phyloP scores from a whole-genome alignment of 2,329 filamentous ascomycete species.

The Hypoxylon sp. region DNA sequence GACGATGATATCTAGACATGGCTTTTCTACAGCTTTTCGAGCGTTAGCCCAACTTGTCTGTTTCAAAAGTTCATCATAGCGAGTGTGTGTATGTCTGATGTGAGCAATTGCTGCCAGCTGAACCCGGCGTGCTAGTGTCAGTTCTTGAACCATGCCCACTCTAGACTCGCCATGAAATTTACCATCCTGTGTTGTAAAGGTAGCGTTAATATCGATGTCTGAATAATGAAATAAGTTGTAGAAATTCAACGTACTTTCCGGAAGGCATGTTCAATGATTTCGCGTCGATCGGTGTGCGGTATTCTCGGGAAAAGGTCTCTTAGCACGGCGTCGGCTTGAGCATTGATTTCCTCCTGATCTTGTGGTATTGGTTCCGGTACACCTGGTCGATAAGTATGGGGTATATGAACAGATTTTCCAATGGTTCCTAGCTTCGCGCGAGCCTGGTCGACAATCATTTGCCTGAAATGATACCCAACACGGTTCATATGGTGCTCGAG shows the following conservation, averaged over 20 bases:
- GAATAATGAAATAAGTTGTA: neutral
- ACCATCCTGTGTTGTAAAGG: slow-evolving; percentile 58
- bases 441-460: slow-evolving; percentile 71
- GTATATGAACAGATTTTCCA: slow-evolving; percentile 49
- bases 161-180: slow-evolving; percentile 66
- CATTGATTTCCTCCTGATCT: slow-evolving; percentile 70
- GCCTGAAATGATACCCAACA: slow-evolving; percentile 71
- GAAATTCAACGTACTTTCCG: slow-evolving; percentile 64
- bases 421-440: slow-evolving; percentile 43
- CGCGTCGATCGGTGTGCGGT: slow-evolving; percentile 72
- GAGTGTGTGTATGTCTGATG: slow-evolving; percentile 75
- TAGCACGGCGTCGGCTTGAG: slow-evolving; percentile 72
- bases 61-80: slow-evolving; percentile 72
- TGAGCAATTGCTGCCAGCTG: slow-evolving; percentile 76
- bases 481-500: slow-evolving; percentile 69
- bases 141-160: slow-evolving; percentile 68
- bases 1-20: slow-evolving; percentile 74
- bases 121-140: slow-evolving; percentile 71
- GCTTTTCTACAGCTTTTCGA: slow-evolving; percentile 70
- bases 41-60: slow-evolving; percentile 72
- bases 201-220: slow-evolving; percentile 5
- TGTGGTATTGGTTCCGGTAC: slow-evolving; percentile 71
- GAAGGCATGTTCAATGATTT: slow-evolving; percentile 74
- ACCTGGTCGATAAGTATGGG: slow-evolving; percentile 47
- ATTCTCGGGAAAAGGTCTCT: slow-evolving; percentile 75